These are phyloP conservation scores for Teunomyces kruisii DNA, from an alignment of 805 yeast genomes.

Conservation along the genomic window DNA sequence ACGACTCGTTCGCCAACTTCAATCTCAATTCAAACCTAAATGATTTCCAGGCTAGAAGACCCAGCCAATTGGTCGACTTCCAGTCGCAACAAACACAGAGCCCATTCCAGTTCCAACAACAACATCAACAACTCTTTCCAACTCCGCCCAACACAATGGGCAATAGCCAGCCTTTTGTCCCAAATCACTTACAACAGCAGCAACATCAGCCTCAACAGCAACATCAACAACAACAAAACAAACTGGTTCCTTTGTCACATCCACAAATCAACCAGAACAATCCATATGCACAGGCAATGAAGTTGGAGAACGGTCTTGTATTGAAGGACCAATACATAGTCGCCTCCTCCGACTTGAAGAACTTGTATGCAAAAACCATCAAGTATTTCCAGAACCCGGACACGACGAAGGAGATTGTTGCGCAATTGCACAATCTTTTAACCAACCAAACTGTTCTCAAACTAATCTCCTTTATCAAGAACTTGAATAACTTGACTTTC, in stretches of 20 bases:
- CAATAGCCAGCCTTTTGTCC: constrained; percentile 8
- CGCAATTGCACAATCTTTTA: constrained; percentile 26
- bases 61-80: constrained; percentile 40
- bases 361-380: constrained; percentile 46
- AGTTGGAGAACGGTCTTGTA: constrained; percentile 63
- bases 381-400: constrained; percentile 50
- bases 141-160: constrained; percentile 7
- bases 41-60: constrained; percentile 43
- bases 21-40: constrained; percentile 33
- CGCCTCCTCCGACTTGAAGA: constrained; percentile 57
- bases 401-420: constrained; percentile 26
- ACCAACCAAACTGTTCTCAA: constrained; percentile 26
- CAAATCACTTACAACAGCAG: constrained; percentile 14
- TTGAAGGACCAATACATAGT: constrained; percentile 55
- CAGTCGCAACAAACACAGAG: constrained; percentile 11
- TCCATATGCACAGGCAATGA: constrained; percentile 19
- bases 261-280: constrained; percentile 3
- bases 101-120: constrained; percentile 10
- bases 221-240: constrained; percentile 9
- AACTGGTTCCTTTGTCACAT: not conserved
- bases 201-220: constrained; percentile 13
- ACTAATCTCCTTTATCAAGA: constrained; percentile 37
- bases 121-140: constrained; percentile 6
- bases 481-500: constrained; percentile 41
- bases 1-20: constrained; percentile 30